Conservation (phyloP, 352 stramenopile species). For the Phytophthora litchii region DNA sequence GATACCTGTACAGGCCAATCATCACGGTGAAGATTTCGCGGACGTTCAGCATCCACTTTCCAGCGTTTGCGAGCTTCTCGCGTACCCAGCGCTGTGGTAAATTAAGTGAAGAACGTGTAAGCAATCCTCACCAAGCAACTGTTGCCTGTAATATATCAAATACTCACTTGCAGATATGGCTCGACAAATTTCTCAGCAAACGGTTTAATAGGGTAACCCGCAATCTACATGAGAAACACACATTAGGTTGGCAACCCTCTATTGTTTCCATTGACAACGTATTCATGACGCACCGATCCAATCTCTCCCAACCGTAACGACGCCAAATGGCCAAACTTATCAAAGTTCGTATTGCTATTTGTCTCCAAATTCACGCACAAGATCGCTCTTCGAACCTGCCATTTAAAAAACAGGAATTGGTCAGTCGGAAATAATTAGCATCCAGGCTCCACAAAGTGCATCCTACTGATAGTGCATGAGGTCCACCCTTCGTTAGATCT, state of each 20-base stretch:
- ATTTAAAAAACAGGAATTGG: conserved; percentile 6
- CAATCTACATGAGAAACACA: conserved; percentile 46
- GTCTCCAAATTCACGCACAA: conserved; percentile 77
- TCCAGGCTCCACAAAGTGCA: background rate
- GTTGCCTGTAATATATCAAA: background rate
- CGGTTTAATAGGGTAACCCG: conserved; percentile 80
- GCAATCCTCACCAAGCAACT: background rate
- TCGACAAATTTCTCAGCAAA: conserved; percentile 83
- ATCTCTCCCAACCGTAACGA: conserved; percentile 77
- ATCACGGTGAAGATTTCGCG: conserved; percentile 81
- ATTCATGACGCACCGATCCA: conserved; percentile 41
- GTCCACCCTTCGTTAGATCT: conserved; percentile 68
- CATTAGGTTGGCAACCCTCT: background rate
- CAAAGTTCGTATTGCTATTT: conserved; percentile 64
- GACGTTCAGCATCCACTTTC: conserved; percentile 60
- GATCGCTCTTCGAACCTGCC: conserved; percentile 70
- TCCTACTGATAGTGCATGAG: conserved; percentile 56
- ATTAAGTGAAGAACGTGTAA: conserved; percentile 2
- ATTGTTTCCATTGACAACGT: background rate
- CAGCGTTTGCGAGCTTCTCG: conserved; percentile 60
- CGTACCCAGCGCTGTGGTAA: conserved; percentile 68
- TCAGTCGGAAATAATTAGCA: conserved; percentile 5
- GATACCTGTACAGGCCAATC: conserved; percentile 77
- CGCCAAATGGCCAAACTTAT: conserved; percentile 80
- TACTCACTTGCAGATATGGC: conserved; percentile 61